Percentiles rank a stretch among this genome's conserved stretches.
phyloP scores from a whole-genome alignment of 2,329 filamentous ascomycete genomes.

The Colletotrichum sp. region DNA sequence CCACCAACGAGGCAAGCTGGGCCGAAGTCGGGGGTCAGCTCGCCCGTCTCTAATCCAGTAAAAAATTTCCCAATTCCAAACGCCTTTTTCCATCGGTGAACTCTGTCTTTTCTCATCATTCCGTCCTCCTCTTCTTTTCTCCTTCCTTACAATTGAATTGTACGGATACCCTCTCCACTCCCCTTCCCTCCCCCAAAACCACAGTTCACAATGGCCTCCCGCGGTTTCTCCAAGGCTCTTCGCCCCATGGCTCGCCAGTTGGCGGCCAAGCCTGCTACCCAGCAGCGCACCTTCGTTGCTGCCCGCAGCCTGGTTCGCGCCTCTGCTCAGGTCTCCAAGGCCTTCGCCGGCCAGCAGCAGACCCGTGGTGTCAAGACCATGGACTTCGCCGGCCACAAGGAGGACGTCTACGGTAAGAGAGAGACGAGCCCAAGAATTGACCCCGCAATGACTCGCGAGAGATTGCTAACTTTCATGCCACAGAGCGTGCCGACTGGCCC shows the following conservation, averaged over 20 bases:
- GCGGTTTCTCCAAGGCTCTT: conserved; percentile 73
- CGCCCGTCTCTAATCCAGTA: conserved; percentile 20
- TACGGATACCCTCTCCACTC: conserved; percentile 30
- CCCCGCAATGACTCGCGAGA: conserved; percentile 10
- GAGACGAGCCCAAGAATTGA: not conserved
- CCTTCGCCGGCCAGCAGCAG: conserved; percentile 66
- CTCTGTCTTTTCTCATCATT: conserved; percentile 19
- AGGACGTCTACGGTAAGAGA: conserved; percentile 85
- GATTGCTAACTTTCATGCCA: conserved; percentile 24
- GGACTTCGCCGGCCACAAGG: conserved; percentile 95
- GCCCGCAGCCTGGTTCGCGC: conserved; percentile 61
- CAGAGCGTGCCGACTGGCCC: conserved; percentile 98
- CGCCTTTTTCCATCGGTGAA: conserved; percentile 18
- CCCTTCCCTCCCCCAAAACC: conserved; percentile 36
- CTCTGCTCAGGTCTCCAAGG: conserved; percentile 43
- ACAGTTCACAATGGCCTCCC: conserved; percentile 73
- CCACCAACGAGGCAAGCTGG: conserved; percentile 19
- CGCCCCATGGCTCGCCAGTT: conserved; percentile 70
- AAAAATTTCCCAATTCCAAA: conserved; percentile 27
- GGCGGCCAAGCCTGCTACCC: conserved; percentile 58
- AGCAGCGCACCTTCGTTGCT: conserved; percentile 68
- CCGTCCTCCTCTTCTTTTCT: conserved; percentile 12
- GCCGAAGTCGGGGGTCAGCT: conserved; percentile 24
- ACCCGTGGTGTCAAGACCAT: conserved; percentile 95
- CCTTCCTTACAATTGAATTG: conserved; percentile 24